A percentile compares a stretch with the other conserved stretches of the same genome.
These are phyloP conservation scores for Dictyostelium brefeldianum DNA, from an alignment of 78 protist species.

Conservation along the genomic window DNA sequence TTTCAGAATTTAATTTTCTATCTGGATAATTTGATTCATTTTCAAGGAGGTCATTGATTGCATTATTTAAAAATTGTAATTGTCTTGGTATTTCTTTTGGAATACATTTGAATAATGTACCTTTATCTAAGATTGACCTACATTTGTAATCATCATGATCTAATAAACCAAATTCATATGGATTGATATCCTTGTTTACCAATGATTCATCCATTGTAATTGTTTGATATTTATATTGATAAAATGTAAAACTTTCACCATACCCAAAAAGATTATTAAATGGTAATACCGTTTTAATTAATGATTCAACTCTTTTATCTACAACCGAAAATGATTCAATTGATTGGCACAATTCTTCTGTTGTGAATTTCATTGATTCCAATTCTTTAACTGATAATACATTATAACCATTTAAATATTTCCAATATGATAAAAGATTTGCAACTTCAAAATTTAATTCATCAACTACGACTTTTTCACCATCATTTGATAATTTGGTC, in stretches of 20 bases:
- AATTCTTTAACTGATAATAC: background rate
- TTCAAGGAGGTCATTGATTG: too few relatives aligned
- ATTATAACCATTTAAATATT: background rate
- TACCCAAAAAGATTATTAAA: background rate
- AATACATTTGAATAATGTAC: too few relatives aligned
- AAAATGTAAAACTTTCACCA: background rate
- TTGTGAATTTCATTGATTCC: background rate
- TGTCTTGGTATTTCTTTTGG: too few relatives aligned
- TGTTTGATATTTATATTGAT: background rate
- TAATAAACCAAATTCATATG: background rate
- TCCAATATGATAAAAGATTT: background rate
- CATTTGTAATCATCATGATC: background rate
- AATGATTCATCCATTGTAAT: background rate
- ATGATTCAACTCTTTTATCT: background rate
- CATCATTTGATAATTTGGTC: background rate
- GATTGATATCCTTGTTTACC: background rate
- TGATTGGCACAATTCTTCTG: background rate
- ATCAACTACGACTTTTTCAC: background rate
- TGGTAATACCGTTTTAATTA: conserved; percentile 8
- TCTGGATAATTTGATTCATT: too few relatives aligned
- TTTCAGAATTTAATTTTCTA: too few relatives aligned
- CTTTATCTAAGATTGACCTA: background rate
- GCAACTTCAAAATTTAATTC: background rate
- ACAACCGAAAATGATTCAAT: background rate
- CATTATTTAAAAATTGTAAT: too few relatives aligned